Percentiles rank a stretch among this genome's conserved stretches.
These are phyloP conservation scores for Aspergillus taichungensis DNA, from an alignment of 495 filamentous ascomycete genomes.

Conservation along the genomic window DNA sequence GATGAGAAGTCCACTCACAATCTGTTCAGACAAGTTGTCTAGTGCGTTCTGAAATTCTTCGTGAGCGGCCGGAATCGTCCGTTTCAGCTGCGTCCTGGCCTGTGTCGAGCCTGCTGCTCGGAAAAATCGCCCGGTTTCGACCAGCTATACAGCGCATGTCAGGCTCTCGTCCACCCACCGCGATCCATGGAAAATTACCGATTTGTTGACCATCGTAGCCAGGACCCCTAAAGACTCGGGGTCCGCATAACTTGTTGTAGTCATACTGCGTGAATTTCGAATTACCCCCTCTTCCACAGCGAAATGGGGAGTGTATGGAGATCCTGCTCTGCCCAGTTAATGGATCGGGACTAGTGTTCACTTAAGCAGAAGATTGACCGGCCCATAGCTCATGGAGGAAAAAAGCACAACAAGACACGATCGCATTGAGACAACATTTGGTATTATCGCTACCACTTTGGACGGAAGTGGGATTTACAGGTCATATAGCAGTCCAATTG, in stretches of 20 bases:
- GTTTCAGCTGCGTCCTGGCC: constrained; percentile 29
- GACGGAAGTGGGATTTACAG: no score
- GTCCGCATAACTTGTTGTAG: constrained; percentile 22
- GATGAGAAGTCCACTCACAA: constrained; percentile 27
- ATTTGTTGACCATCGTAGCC: constrained; percentile 36
- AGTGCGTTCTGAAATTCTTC: constrained; percentile 40
- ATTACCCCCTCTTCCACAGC: no score
- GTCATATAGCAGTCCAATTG: no score
- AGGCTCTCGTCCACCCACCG: not conserved
- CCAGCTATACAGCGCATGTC: constrained; percentile 23
- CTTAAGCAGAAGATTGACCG: no score
- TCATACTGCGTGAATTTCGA: constrained; percentile 15
- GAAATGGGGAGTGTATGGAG: no score
- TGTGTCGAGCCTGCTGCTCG: constrained; percentile 28
- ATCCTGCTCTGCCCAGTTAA: no score
- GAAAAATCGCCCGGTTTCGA: constrained; percentile 43
- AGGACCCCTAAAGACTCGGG: constrained; percentile 37
- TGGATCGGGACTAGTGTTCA: no score
- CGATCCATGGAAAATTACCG: constrained; percentile 18
- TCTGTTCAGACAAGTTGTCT: constrained; percentile 43
- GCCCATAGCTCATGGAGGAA: no score
- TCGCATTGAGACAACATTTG: no score
- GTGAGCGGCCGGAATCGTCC: constrained; percentile 35
- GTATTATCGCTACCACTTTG: no score
- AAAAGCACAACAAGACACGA: no score